Evolutionary conservation across 2,329 filamentous ascomycete species (phyloP).

Genomic region (Escovopsis weberi): DNA sequence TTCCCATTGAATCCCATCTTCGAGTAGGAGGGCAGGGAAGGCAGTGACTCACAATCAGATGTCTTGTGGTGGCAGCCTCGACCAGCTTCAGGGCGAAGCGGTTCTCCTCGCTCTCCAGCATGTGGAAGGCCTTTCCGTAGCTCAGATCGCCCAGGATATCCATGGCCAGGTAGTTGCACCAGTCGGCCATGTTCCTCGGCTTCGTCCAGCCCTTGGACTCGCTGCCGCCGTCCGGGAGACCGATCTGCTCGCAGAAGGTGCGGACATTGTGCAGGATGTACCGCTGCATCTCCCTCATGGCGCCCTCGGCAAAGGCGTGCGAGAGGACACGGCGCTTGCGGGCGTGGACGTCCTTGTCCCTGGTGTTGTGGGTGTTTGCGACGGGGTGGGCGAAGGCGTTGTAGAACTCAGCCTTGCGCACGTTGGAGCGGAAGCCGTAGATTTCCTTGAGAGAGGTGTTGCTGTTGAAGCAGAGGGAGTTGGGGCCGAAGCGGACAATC

Average conservation of each 20-base stretch:
- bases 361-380: slow-evolving; percentile 58
- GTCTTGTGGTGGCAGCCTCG: slow-evolving; percentile 51
- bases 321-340: slow-evolving; percentile 57
- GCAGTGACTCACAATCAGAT: slow-evolving; percentile 45
- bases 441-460: slow-evolving; percentile 51
- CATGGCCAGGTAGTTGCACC: slow-evolving; percentile 48
- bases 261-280: slow-evolving; percentile 52
- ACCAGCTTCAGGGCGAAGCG: slow-evolving; percentile 53
- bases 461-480: slow-evolving; percentile 64
- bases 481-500: slow-evolving; percentile 67
- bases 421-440: slow-evolving; percentile 48
- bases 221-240: slow-evolving; percentile 22
- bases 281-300: slow-evolving; percentile 53
- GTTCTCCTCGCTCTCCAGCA: slow-evolving; percentile 45
- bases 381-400: slow-evolving; percentile 57
- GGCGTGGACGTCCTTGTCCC: slow-evolving; percentile 53
- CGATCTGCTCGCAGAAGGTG: slow-evolving; percentile 48
- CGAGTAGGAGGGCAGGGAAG: too few relatives aligned
- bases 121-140: slow-evolving; percentile 48
- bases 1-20: too few relatives aligned
- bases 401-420: slow-evolving; percentile 58
- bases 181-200: slow-evolving; percentile 47
- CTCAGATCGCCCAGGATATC: slow-evolving; percentile 47
- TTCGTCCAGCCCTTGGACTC: slow-evolving; percentile 42
- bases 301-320: slow-evolving; percentile 55